Percentiles rank a stretch among this genome's conserved stretches.
Conservation (phyloP, 2,329 filamentous ascomycete species). For the Massarina eburnea region DNA sequence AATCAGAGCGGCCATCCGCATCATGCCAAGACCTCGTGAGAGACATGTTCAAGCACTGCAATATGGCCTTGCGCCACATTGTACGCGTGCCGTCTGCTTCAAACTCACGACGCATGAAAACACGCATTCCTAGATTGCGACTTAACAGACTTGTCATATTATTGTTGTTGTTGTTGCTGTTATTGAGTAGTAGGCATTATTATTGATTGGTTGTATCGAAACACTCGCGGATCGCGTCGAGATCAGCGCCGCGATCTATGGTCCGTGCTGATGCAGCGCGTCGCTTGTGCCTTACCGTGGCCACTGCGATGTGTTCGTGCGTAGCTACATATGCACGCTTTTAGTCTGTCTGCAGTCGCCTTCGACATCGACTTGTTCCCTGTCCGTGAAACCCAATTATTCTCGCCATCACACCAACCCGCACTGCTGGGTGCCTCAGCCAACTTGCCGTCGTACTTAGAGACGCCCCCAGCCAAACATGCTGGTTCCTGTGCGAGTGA, state of each 20-base stretch:
- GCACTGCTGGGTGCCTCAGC: no score
- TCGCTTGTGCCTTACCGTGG: no score
- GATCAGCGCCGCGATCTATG: neutral
- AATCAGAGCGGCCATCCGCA: conserved; percentile 1
- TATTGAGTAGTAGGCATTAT: neutral
- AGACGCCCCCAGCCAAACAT: conserved; percentile 40
- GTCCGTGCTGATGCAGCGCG: neutral
- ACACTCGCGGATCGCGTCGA: neutral
- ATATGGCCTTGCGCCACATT: conserved; percentile 4
- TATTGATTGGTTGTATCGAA: neutral
- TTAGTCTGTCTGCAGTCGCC: no score
- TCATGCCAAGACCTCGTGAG: conserved; percentile 10
- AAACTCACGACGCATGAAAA: no score
- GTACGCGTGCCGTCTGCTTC: neutral
- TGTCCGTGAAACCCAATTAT: no score
- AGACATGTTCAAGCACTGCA: conserved; percentile 1
- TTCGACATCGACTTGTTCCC: no score
- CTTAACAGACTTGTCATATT: no score
- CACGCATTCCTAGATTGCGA: no score
- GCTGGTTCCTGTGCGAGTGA: conserved; percentile 30
- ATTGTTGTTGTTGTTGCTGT: no score
- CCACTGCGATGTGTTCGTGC: neutral
- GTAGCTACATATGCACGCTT: neutral
- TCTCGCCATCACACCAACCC: no score
- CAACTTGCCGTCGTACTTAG: conserved; percentile 19